Conservation (phyloP, 2,329 filamentous ascomycete species). For the Ascochyta clinopodiicola region DNA sequence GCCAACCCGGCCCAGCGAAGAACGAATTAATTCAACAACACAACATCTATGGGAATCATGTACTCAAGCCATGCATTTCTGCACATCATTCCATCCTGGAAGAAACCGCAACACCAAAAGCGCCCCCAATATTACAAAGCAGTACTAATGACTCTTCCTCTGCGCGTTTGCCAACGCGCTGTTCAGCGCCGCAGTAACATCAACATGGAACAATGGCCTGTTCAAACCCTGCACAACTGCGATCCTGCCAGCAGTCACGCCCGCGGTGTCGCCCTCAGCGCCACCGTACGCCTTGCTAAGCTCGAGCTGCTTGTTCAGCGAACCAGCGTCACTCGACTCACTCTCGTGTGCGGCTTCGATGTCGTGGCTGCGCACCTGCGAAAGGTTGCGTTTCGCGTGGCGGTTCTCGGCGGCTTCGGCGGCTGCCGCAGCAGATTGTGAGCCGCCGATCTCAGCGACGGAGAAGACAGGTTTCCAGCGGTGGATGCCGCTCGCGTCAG, state of each 20-base stretch:
- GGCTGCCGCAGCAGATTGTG: slow-evolving; percentile 71
- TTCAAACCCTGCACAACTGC: slow-evolving; percentile 82
- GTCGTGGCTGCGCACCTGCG: slow-evolving; percentile 58
- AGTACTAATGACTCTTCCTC: slow-evolving; percentile 42
- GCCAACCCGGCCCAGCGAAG: slow-evolving; percentile 4
- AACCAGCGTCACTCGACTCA: slow-evolving; percentile 32
- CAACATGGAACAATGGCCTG: slow-evolving; percentile 92
- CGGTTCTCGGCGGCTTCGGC: slow-evolving; percentile 72
- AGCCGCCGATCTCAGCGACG: slow-evolving; percentile 85
- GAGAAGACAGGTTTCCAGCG: slow-evolving; percentile 94
- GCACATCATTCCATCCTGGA: background rate
- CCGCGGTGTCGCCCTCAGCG: slow-evolving; percentile 35
- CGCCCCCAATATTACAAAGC: slow-evolving; percentile 4
- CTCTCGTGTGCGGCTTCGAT: slow-evolving; percentile 28
- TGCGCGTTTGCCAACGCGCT: slow-evolving; percentile 81
- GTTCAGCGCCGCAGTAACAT: slow-evolving; percentile 89
- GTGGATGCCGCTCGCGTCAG: slow-evolving; percentile 61
- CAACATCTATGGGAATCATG: slow-evolving; percentile 18
- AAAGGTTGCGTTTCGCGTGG: slow-evolving; percentile 25
- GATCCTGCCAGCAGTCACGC: slow-evolving; percentile 22
- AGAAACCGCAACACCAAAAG: slow-evolving; percentile 8
- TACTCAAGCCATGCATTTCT: slow-evolving; percentile 7
- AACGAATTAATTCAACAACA: background rate
- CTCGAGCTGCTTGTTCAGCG: slow-evolving; percentile 43
- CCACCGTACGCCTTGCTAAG: slow-evolving; percentile 42